Evolutionary conservation across 208 protist species (phyloP), one percentile per base, ranked within the genome.

Genomic region (Trypanosoma conorhini): DNA sequence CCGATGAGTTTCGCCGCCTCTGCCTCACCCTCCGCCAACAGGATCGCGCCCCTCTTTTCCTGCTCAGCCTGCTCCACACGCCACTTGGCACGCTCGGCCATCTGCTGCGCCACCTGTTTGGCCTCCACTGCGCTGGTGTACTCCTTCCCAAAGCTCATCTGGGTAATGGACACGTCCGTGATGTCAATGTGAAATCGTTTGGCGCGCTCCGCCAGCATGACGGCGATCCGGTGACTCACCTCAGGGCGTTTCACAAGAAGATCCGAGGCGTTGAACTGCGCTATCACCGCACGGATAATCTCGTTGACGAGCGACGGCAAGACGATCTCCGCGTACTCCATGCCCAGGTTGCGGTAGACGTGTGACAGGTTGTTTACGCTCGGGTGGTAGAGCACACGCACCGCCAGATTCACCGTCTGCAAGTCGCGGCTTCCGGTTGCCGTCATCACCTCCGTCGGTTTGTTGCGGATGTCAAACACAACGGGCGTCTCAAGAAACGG

Each of bases 241-340:
- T 98, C 86, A 33, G 94, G 96, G 63, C 98, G 92, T 89, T 98
- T 94, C 40, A 96, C 99, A 67, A 99, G 96, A 10, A 99, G 87
- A 82, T 99, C 98, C 0, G 96, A 87, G 9, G 98, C 99, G 80
- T 99, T 99, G 80, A 99, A 99, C 83, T 99, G 98, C 19, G 99
- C 99, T 64, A 99, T 98, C 0, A 99, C 97, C 51, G 91, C 86
- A 65, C 99, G 99, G 65, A 99, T 95, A 51, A 99, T 98, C 83
- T 99, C 99, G 79, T 99, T 99, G 38, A 97, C 94, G 38, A 99
- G 98, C 1, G 98, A 99, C 5, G 98, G 98, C 58, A 99, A 85
- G 13, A 99, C 97, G 55, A 97, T 97, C 74, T 99, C 97, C 35
- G 97, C 97, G 87, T 98, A 99, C 77, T 99, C 97, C 55, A 93